Base-by-base conservation (phyloP, 306 rosid genomes). In the Vigna trinervia region DNA sequence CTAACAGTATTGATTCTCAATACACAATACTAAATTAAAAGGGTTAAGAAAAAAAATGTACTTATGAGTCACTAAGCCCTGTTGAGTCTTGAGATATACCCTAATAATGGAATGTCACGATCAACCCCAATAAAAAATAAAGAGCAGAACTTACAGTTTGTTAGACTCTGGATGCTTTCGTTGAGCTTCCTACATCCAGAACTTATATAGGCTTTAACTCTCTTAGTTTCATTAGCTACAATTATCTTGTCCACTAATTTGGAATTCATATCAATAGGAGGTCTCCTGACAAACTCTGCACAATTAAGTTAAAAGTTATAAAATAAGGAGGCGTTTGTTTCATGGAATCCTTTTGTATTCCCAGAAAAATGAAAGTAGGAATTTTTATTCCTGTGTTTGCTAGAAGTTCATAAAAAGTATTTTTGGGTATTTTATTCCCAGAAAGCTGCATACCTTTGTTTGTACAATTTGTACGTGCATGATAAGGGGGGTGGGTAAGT, bases 281-380 rank as follows among this genome's bases (percentile, higher is more conserved):
- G 90, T 71, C 92, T 85, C 54, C 89, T 77, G 78, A 92, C 79
- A 87, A 86, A 85, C 86, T 89, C 98, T 94, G 76, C 72, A 82
- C 2, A 59, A 73, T 41, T 67, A 61, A 73, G 3, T 30, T 60
- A 70, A 72, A 70, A 61, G 2, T 13, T 30, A 73, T 53, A 57
- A 34, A 2, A 60, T 61, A 11, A 8, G 12, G 12, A 41, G 12
- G 12, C 12, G 11, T 41, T 41, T 41, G 46, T 41, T 41, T 41
- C 46, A 41, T 41, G 46, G 12, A 41, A 41, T 41, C 46, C 10
- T 41, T 41, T 41, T 41, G 46, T 11, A 41, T 41, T 41, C 45
- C 8, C 2, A 8, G 45, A 39, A 39, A 39, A 7, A 39, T 39
- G 10, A 8, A 39, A 39, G 45, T 39, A 39, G 11, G 45, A 39